Base-by-base conservation (phyloP, 2,329 filamentous ascomycete genomes). In the Aspergillus sp. region DNA sequence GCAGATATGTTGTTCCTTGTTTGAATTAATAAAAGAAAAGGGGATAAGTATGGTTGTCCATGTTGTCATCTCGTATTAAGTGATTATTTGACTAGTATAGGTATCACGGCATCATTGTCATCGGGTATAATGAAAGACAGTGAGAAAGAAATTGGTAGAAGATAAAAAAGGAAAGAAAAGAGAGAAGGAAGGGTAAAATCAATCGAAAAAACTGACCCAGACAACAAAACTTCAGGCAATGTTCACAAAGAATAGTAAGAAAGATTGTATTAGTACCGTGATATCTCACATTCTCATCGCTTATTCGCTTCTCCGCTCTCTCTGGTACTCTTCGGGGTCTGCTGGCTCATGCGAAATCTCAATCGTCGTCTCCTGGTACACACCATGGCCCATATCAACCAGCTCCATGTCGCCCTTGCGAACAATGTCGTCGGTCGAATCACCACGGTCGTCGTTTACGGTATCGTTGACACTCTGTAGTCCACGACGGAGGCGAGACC, bases 401-500 rank as follows among this genome's bases (percentile, higher is more conserved):
- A 73, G 63, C 63, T 75, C 75, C 55, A 71, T 62, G 24, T 69
- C 69, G 16, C 69, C 66, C 59, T 71, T 71, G 6, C 64, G 65
- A 5, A 75, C 76, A 58, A 82, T 77, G 42, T 76, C 76, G 14
- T 79, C 78, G 4, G 77, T 78, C 18, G 78, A 81, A 31, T 77
- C 77, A 36, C 78, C 80, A 7, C 72, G 71, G 7, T 63, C 47
- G 26, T 69, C 69, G n/a, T 63, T 61, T 12, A 65, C 62, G 2
- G 61, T 65, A 9, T 57, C 58, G 16, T 63, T 63, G 3, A 61
- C 50, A 18, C 58, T 65, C 32, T 65, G 69, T 20, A 66, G 47
- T 2, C 69, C 68, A 42, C 63, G 63, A 6, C 68, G 65, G 20
- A 71, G 22, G 7, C 64, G 60, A 20, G 65, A 67, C 18, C 64